Percentiles rank a stretch among this genome's conserved stretches.
phyloP scores from a whole-genome alignment of 2,329 filamentous ascomycete species.

The Aspergillus brasiliensis region DNA sequence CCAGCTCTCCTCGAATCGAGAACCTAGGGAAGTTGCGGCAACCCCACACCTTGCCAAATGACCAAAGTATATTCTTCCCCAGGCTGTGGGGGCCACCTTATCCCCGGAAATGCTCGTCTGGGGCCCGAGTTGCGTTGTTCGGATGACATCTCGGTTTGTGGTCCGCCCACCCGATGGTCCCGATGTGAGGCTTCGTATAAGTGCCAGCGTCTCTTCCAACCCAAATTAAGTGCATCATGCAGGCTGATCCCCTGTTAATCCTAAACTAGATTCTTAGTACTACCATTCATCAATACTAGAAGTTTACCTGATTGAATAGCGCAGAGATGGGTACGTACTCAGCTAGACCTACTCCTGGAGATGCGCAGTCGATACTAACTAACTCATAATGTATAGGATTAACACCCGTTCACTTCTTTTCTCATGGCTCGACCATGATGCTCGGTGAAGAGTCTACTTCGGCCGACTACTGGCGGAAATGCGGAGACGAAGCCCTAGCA shows the following conservation, averaged over 20 bases:
- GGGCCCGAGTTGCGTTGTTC: background rate
- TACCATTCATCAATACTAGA: background rate
- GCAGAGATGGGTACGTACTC: background rate
- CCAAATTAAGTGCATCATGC: background rate
- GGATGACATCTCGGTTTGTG: constrained; percentile 1
- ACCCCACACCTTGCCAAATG: too few relatives aligned
- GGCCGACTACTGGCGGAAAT: constrained; percentile 66
- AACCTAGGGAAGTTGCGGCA: too few relatives aligned
- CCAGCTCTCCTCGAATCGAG: too few relatives aligned
- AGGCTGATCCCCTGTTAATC: background rate
- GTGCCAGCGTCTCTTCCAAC: background rate
- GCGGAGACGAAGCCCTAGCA: constrained; percentile 63
- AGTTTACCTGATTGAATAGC: background rate
- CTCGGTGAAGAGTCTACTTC: constrained; percentile 64
- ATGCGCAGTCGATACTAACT: background rate
- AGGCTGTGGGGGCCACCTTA: background rate
- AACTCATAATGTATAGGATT: constrained; percentile 15
- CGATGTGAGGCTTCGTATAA: background rate
- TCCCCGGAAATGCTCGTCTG: background rate
- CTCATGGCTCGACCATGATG: constrained; percentile 74
- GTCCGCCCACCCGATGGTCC: background rate
- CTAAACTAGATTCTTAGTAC: background rate
- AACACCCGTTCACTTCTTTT: constrained; percentile 67
- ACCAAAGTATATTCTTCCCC: too few relatives aligned
- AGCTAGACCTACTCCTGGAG: background rate